A percentile compares a stretch with the other conserved stretches of the same genome.
Conservation (phyloP, 768 basidiomycete species). For the Suillus lakei region DNA sequence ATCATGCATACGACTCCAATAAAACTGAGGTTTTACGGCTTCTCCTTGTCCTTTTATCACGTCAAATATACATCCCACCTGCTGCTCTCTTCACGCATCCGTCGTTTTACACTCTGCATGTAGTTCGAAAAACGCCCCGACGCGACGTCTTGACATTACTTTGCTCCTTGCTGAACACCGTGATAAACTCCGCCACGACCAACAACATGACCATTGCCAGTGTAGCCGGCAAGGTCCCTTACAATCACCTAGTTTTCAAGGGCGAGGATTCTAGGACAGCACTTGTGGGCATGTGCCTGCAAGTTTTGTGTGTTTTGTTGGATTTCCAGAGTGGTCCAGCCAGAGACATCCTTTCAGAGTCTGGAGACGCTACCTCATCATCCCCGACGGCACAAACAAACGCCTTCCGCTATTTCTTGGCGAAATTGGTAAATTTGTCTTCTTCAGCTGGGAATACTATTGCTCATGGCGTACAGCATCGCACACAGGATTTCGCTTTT, state of each 20-base stretch:
- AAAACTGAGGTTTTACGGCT: slow-evolving; percentile 91
- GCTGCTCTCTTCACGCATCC: slow-evolving; percentile 71
- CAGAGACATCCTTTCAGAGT: slow-evolving; percentile 51
- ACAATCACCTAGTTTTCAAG: slow-evolving; percentile 90
- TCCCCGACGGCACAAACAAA: slow-evolving; percentile 74
- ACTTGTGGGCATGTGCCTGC: slow-evolving; percentile 76
- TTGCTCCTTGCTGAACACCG: slow-evolving; percentile 92
- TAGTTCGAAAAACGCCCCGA: slow-evolving; percentile 76
- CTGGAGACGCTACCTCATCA: slow-evolving; percentile 47
- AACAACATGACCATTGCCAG: slow-evolving; percentile 60
- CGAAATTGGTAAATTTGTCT: slow-evolving; percentile 67
- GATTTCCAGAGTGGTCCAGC: slow-evolving; percentile 84
- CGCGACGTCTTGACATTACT: slow-evolving; percentile 89
- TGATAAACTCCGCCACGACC: slow-evolving; percentile 67
- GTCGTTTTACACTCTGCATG: slow-evolving; percentile 76
- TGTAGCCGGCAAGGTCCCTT: slow-evolving; percentile 81
- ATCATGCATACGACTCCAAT: slow-evolving; percentile 71
- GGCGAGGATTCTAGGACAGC: slow-evolving; percentile 80
- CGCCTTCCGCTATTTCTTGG: slow-evolving; percentile 89
- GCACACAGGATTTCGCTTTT: slow-evolving; percentile 87
- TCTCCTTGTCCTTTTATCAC: slow-evolving; percentile 85
- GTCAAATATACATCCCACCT: slow-evolving; percentile 85
- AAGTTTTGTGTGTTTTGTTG: slow-evolving; percentile 75
- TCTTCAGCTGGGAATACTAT: slow-evolving; percentile 14
- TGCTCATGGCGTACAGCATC: slow-evolving; percentile 60